Evolutionary conservation across 129 eudicot genomes (phyloP).

Genomic region (Tagetes patula): DNA sequence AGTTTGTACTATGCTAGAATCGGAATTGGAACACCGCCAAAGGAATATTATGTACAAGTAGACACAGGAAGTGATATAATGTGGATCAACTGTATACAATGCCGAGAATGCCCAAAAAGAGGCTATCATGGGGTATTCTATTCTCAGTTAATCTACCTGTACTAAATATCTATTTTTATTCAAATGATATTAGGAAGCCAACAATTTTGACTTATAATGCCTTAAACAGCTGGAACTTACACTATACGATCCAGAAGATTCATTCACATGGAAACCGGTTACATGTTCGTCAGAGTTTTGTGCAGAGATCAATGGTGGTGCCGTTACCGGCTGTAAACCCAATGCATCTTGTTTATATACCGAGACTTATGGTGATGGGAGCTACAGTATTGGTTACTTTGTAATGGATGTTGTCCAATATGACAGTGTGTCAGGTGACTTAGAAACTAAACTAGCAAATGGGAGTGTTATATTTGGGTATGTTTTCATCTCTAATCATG

Average conservation of each 20-base stretch:
- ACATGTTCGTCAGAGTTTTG: conserved; percentile 60
- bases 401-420: conserved; percentile 73
- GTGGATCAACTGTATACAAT: conserved; percentile 86
- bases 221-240: conserved; percentile 66
- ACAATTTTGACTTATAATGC: neutral
- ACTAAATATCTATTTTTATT: neutral
- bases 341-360: conserved; percentile 59
- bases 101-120: conserved; percentile 65
- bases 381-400: conserved; percentile 71
- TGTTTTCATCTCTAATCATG: conserved; percentile 10
- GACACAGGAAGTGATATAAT: conserved; percentile 87
- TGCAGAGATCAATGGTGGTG: conserved; percentile 52
- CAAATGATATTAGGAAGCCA: conserved; percentile 2
- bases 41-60: conserved; percentile 79
- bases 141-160: neutral
- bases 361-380: conserved; percentile 77
- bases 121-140: conserved; percentile 72
- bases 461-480: conserved; percentile 89
- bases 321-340: conserved; percentile 47
- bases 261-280: conserved; percentile 52
- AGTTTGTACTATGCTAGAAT: conserved; percentile 87
- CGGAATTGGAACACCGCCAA: conserved; percentile 80
- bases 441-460: conserved; percentile 65
- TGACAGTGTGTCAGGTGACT: conserved; percentile 84
- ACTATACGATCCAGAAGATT: conserved; percentile 65